phyloP scores from a whole-genome alignment of 2,329 filamentous ascomycete species.

The Camillea tinctor region DNA sequence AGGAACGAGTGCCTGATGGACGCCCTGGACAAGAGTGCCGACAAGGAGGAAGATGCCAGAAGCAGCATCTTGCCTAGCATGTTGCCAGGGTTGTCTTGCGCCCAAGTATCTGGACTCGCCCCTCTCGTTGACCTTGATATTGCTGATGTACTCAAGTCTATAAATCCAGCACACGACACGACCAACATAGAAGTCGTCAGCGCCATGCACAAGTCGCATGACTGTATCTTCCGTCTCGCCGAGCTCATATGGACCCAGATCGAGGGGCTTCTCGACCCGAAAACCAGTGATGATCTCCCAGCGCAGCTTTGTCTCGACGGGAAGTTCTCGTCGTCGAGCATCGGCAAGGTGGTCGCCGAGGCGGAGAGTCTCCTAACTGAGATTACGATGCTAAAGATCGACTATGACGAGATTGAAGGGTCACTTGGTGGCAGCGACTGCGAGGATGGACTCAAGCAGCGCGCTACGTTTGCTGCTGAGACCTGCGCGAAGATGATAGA shows the following conservation, averaged over 20 bases:
- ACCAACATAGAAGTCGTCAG: not conserved
- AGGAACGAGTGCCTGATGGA: not conserved
- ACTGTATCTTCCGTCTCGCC: not conserved
- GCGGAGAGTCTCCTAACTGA: not conserved
- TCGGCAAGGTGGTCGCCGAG: not conserved
- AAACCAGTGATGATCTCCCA: not conserved
- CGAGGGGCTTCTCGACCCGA: not conserved
- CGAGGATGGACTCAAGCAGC: not conserved
- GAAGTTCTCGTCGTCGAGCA: not conserved
- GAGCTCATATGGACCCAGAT: not conserved
- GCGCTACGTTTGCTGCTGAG: not conserved
- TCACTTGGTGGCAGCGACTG: not conserved
- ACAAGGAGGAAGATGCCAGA: not conserved
- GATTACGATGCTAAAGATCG: not conserved
- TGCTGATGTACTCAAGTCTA: not conserved
- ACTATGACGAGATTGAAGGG: not conserved
- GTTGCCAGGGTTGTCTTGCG: not conserved
- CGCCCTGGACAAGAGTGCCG: not conserved
- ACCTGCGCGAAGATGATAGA: not conserved
- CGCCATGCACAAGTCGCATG: not conserved
- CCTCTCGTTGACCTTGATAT: not conserved
- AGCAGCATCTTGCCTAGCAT: not conserved
- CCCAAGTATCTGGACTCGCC: no score
- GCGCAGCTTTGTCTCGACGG: not conserved
- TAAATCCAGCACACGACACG: not conserved